Percentiles rank a stretch among this genome's conserved stretches.
Conservation (phyloP, 208 protist species). For the Herpetomonas tarakana region DNA sequence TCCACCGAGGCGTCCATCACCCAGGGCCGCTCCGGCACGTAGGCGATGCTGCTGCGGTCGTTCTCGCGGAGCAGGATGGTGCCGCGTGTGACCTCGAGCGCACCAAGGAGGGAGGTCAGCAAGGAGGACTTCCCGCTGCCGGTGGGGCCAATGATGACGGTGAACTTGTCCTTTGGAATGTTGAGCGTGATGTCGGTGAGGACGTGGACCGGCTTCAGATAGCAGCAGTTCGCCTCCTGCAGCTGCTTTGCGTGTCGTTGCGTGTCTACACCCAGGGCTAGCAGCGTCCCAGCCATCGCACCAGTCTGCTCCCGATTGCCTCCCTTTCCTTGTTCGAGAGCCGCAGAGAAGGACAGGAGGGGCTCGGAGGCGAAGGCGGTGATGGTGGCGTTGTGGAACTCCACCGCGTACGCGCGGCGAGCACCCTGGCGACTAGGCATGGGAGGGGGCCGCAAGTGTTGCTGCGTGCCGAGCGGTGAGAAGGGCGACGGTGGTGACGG, state of each 20-base stretch:
- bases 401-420: slow-evolving; percentile 27
- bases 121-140: slow-evolving; percentile 75
- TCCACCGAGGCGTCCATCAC: slow-evolving; percentile 91
- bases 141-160: slow-evolving; percentile 63
- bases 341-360: slow-evolving; percentile 12
- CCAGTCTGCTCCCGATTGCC: no score
- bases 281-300: no score
- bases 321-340: no score
- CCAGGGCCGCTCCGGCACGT: slow-evolving; percentile 90
- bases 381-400: slow-evolving; percentile 40
- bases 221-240: slow-evolving; percentile 19
- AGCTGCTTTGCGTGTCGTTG: slow-evolving; percentile 2
- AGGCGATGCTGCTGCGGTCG: slow-evolving; percentile 55
- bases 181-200: slow-evolving; percentile 32
- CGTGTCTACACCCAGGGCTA: no score
- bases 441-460: no score
- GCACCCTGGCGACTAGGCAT: no score
- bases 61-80: slow-evolving; percentile 13
- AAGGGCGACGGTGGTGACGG: no score
- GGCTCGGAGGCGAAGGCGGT: slow-evolving; percentile 56
- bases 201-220: slow-evolving; percentile 30
- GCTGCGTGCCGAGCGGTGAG: no score
- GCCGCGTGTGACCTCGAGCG: slow-evolving; percentile 28
- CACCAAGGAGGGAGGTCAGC: slow-evolving; percentile 33
- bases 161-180: slow-evolving; percentile 49